Base-by-base conservation (phyloP, 2,329 filamentous ascomycete species). In the Apiospora hydei region DNA sequence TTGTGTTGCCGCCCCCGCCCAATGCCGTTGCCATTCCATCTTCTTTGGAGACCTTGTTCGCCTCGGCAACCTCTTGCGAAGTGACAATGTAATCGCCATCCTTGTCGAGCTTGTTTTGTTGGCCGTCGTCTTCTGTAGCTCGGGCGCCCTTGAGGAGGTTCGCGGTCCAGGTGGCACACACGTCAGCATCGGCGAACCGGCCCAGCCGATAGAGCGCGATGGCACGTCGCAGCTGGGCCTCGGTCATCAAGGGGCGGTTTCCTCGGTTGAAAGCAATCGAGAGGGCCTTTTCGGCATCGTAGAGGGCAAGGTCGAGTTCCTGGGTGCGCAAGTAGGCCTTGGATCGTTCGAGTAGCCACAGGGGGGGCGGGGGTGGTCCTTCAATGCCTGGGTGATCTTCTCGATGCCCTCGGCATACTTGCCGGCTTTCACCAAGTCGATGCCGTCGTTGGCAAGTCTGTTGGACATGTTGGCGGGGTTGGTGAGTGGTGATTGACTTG, bases 331-430 rank as follows among this genome's bases (percentile, higher is more conserved):
- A 88, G 79, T 95, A 92, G 51, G 94, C 94, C 57, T 91, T 94
- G 5, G 94, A 93, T 26, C 96, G 94, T 76, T 93, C 91, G 74
- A 96, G 89, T 74, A 96, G 92, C 89, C 96, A 98, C 68, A 88
- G 84, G 1, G 94, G 93, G 3, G 93, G n/a, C n/a, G 94, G 51
- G 85, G 85, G 0, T 92, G 90, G 16, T 86, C 86, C 73, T 89
- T 83, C 46, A 97, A 85, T 8, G 94, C 94, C 51, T 85, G 82
- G 10, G 92, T 92, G 74, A 93, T 92, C 77, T 91, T 88, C 47
- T 85, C 81, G 76, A 98, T 89, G 64, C 94, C 95, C 67, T 87
- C 85, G 6, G 87, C 83, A 81, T 90, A 96, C 73, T 95, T 87
- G 69, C 87, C 88, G 11, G 83, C 84, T 41, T 89, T 83, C 72